phyloP scores from a whole-genome alignment of 768 basidiomycete species.

The Lyophyllum shimeji region DNA sequence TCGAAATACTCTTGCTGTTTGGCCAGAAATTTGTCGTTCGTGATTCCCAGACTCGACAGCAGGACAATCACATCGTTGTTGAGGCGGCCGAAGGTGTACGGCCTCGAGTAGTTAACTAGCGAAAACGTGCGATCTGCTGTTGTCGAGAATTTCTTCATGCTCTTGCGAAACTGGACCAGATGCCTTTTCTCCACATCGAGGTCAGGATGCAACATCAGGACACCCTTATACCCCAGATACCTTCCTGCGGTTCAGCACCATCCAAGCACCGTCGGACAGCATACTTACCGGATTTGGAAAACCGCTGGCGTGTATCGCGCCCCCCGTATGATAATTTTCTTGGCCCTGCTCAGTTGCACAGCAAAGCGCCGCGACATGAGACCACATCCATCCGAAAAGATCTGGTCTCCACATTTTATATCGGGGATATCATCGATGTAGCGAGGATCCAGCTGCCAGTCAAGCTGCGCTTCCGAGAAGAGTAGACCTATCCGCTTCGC shows the following conservation, averaged over 20 bases:
- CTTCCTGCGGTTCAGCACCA: constrained; percentile 27
- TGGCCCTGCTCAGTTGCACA: constrained; percentile 49
- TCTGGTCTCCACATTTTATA: constrained; percentile 53
- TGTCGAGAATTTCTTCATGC: constrained; percentile 70
- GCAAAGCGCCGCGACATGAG: constrained; percentile 56
- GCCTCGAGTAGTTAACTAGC: constrained; percentile 62
- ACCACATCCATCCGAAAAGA: constrained; percentile 71
- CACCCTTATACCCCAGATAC: constrained; percentile 73
- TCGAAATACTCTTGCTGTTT: constrained; percentile 60
- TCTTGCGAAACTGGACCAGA: constrained; percentile 59
- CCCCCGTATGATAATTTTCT: constrained; percentile 54
- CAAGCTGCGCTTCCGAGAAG: constrained; percentile 63
- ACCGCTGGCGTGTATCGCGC: constrained; percentile 59
- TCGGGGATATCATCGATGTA: constrained; percentile 57
- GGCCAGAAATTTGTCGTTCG: constrained; percentile 48
- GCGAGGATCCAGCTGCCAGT: constrained; percentile 51
- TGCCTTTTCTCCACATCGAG: constrained; percentile 47
- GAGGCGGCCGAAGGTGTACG: constrained; percentile 62
- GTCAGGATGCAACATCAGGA: constrained; percentile 64
- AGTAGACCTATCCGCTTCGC: constrained; percentile 69
- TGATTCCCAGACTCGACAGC: constrained; percentile 60
- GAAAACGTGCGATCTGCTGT: constrained; percentile 61
- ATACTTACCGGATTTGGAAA: constrained; percentile 57
- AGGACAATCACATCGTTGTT: constrained; percentile 73
- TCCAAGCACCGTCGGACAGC: background rate